Percentiles rank a stretch among this genome's conserved stretches.
Evolutionary conservation across 805 yeast species (phyloP).

Genomic region (Jamesozyma piceae): DNA sequence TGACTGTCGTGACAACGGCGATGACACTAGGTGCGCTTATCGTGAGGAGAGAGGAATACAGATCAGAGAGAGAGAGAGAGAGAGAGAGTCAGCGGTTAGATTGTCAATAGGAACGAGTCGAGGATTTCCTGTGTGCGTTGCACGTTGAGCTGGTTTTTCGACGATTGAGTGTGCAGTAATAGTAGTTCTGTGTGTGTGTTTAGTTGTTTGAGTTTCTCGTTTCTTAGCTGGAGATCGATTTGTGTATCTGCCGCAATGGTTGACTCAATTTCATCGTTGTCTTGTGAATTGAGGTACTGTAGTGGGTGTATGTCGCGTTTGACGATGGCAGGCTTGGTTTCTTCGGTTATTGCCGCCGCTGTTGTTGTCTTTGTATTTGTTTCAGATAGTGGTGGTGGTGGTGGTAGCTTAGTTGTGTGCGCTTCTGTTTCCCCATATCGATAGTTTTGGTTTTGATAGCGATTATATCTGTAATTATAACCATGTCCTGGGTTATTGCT

Average conservation of each 20-base stretch:
- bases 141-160: conserved; percentile 27
- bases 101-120: conserved; percentile 11
- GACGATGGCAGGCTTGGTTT: no score
- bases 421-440: no score
- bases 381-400: no score
- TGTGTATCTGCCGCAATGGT: background rate
- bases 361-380: no score
- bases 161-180: conserved; percentile 20
- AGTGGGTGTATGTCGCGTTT: background rate
- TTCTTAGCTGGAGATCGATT: conserved; percentile 20
- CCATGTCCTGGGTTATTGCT: background rate
- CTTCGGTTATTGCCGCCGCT: no score
- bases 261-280: background rate
- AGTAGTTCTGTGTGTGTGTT: conserved; percentile 24
- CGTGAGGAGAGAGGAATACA: background rate
- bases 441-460: no score
- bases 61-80: no score
- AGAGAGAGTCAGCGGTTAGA: no score
- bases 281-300: background rate
- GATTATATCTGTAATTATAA: no score
- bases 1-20: background rate
- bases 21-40: background rate
- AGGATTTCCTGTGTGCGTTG: conserved; percentile 29
- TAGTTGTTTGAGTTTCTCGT: conserved; percentile 13
- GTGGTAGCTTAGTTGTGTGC: no score